phyloP scores from a whole-genome alignment of 805 yeast species.

The Starmera quercuum region DNA sequence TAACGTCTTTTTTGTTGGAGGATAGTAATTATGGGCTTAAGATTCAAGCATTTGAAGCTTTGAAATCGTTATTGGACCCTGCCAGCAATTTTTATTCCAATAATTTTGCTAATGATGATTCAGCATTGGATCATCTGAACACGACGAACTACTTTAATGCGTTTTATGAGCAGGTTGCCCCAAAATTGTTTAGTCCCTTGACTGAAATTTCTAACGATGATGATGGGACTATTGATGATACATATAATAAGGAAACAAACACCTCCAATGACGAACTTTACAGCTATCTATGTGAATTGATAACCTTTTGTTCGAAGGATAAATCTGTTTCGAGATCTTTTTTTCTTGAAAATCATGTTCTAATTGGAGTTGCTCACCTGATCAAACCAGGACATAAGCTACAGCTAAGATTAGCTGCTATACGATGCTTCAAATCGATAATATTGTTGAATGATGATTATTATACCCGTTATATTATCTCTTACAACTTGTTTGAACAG shows the following conservation, averaged over 20 bases:
- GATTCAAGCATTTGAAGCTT: conserved; percentile 78
- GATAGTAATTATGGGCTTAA: conserved; percentile 67
- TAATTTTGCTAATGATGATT: conserved; percentile 14
- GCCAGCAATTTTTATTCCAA: conserved; percentile 2
- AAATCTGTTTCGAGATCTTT: conserved; percentile 50
- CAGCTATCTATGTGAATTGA: conserved; percentile 61
- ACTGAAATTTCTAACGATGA: conserved; percentile 13
- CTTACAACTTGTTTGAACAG: conserved; percentile 41
- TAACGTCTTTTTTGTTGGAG: conserved; percentile 51
- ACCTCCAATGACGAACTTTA: conserved; percentile 35
- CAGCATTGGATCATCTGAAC: conserved; percentile 18
- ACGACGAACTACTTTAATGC: conserved; percentile 42
- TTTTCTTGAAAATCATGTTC: conserved; percentile 49
- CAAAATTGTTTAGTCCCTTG: conserved; percentile 42
- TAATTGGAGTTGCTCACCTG: conserved; percentile 47
- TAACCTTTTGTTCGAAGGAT: conserved; percentile 57
- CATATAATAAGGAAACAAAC: conserved; percentile 2
- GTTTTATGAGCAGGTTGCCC: conserved; percentile 60
- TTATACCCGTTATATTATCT: conserved; percentile 49
- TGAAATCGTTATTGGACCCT: conserved; percentile 48
- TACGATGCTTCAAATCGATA: conserved; percentile 61
- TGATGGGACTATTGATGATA: conserved; percentile 3
- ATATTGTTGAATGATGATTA: conserved; percentile 55
- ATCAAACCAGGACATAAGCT: conserved; percentile 30
- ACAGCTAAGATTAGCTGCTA: conserved; percentile 56